These are phyloP conservation scores for Cryomyces antarcticus DNA, from an alignment of 495 filamentous ascomycete genomes.

Conservation along the genomic window DNA sequence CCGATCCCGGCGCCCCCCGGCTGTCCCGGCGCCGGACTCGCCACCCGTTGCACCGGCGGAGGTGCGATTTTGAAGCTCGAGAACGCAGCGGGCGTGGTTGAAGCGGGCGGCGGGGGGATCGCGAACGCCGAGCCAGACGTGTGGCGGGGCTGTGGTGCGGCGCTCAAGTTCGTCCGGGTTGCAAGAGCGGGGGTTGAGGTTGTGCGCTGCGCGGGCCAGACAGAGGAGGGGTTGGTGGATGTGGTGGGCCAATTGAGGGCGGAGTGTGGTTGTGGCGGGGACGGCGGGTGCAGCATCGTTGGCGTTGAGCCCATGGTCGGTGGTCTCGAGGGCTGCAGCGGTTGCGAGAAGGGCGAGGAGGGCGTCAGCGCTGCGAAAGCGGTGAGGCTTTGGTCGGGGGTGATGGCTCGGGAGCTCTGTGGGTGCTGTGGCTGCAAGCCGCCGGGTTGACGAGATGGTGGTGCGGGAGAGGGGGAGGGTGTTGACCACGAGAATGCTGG, in stretches of 20 bases:
- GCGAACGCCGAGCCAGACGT: neutral
- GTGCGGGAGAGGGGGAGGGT: neutral
- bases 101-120: slow-evolving; percentile 6
- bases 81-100: neutral
- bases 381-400: slow-evolving; percentile 8
- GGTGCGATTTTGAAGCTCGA: slow-evolving; percentile 1
- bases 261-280: neutral
- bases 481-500: slow-evolving; percentile 31
- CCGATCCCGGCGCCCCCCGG: neutral
- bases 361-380: slow-evolving; percentile 4
- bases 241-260: neutral
- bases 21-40: neutral
- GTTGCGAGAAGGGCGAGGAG: slow-evolving; percentile 5
- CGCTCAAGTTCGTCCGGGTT: neutral
- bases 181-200: neutral
- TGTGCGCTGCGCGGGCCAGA: neutral
- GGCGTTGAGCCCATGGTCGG: slow-evolving; percentile 11
- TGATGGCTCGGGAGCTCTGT: slow-evolving; percentile 24
- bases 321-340: slow-evolving; percentile 6
- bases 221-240: too few relatives aligned
- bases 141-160: neutral
- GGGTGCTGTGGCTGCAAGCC: neutral
- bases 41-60: neutral
- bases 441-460: slow-evolving; percentile 8
- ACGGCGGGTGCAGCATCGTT: neutral